These are phyloP conservation scores for Jimgerdemannia lactiflua DNA, from an alignment of 192 early-diverging fungal genomes.

Conservation along the genomic window DNA sequence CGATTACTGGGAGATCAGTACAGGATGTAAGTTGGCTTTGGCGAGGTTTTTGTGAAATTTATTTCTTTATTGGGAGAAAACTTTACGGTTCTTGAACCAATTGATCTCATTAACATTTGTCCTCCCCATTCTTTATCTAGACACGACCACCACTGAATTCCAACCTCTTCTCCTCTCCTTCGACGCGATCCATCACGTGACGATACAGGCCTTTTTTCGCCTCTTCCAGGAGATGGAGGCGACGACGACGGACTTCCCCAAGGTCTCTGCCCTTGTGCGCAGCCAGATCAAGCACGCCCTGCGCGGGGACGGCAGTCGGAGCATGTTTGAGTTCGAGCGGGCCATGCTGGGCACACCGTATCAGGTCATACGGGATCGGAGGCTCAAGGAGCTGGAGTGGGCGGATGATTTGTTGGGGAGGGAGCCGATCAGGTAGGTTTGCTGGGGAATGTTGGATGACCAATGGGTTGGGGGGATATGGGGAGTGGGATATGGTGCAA, in stretches of 20 bases:
- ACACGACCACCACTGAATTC: slow-evolving; percentile 37
- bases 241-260: slow-evolving; percentile 42
- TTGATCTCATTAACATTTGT: too few species aligned
- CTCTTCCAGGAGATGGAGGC: slow-evolving; percentile 68
- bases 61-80: too few species aligned
- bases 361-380: slow-evolving; percentile 56
- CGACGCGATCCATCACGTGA: slow-evolving; percentile 52
- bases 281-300: slow-evolving; percentile 56
- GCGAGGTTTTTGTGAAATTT: slow-evolving; percentile 1
- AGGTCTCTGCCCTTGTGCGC: slow-evolving; percentile 55
- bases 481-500: too few species aligned
- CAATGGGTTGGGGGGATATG: not conserved
- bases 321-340: slow-evolving; percentile 49
- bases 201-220: slow-evolving; percentile 50
- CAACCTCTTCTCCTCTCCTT: slow-evolving; percentile 64
- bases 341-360: slow-evolving; percentile 63
- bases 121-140: not conserved
- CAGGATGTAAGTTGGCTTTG: slow-evolving; percentile 50
- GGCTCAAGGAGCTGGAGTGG: slow-evolving; percentile 65
- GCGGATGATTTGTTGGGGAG: slow-evolving; percentile 61
- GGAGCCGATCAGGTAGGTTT: slow-evolving; percentile 53
- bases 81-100: too few species aligned
- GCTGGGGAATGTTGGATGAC: not conserved
- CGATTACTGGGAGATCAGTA: slow-evolving; percentile 67
- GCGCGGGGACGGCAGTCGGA: slow-evolving; percentile 22